Base-by-base conservation (phyloP, 1,284 basidiomycete genomes). In the Naganishia sp. region DNA sequence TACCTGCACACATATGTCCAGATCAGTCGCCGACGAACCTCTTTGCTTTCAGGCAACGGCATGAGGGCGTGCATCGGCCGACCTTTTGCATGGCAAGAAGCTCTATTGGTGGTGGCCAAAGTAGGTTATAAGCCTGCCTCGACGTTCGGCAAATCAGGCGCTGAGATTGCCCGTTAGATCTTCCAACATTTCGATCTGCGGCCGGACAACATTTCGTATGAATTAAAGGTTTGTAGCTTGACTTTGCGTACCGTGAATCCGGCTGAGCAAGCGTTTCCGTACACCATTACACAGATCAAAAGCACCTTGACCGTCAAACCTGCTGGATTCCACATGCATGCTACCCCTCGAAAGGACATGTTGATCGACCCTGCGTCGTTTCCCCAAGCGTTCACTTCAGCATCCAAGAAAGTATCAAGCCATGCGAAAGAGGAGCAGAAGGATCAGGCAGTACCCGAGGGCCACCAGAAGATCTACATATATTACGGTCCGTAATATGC, bases 231-330 rank as follows among this genome's bases (percentile, higher is more conserved):
- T 17, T 28, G 65, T 35, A 17, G 28, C 10, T 28, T 28, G 13
- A 32, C n/a, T 49, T 28, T 17, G 6, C 35, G n/a, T 35, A 6
- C 39, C 42, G 45, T 47, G 11, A n/a, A 17, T 28, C 32, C 21
- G 23, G 21, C 42, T 57, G n/a, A 57, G 18, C 39, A 7, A 32
- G 23, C n/a, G 10, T 10, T 25, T 15, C 23, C 35, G 7, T 39
- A 6, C 10, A 39, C 3, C 3, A 39, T 13, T 39, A 39, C 6
- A 7, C 21, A 80, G 70, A 71, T 84, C 68, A 80, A 81, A 73
- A 81, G 82, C 70, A 79, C 82, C 21, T 73, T 85, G 53, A 84
- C 83, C 0, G 76, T 84, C 72, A 85, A 85, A 73, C 84, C 84
- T 0, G 75, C 76, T 51, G 74, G 80, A 31, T 79, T 84, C 66